Evolutionary conservation across 305 asterid genomes (phyloP).

Genomic region (Withania somnifera): DNA sequence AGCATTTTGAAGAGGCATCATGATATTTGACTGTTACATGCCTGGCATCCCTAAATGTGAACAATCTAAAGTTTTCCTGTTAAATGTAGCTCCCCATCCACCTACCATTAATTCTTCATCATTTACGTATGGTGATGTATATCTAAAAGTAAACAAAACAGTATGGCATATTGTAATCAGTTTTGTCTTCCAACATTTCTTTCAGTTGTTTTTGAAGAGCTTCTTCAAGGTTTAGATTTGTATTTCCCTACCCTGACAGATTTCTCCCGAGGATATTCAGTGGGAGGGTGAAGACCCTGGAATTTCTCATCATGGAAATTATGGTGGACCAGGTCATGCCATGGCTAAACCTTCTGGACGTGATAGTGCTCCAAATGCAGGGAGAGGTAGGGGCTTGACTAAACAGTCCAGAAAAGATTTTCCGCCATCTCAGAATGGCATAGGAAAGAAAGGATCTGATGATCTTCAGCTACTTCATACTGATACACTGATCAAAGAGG

Average conservation of each 20-base stretch:
- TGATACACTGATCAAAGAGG: slow-evolving; percentile 52
- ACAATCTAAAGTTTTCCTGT: not conserved
- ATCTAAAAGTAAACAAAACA: not conserved
- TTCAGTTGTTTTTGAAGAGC: not conserved
- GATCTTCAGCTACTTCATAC: slow-evolving; percentile 58
- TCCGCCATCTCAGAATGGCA: slow-evolving; percentile 48
- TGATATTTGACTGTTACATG: not conserved
- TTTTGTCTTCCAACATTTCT: not conserved
- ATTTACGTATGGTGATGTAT: not conserved
- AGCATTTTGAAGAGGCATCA: not conserved
- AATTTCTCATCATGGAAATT: slow-evolving; percentile 32
- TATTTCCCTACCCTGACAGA: slow-evolving; percentile 16
- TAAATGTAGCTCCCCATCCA: not conserved
- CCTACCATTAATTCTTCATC: not conserved
- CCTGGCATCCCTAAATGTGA: not conserved
- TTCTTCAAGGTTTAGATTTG: slow-evolving; percentile 2
- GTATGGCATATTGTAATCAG: not conserved
- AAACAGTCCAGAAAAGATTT: slow-evolving; percentile 48
- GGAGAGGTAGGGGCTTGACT: slow-evolving; percentile 55
- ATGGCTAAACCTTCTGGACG: slow-evolving; percentile 29
- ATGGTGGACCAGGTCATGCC: slow-evolving; percentile 36
- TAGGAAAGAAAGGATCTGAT: slow-evolving; percentile 40
- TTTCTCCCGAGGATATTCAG: slow-evolving; percentile 46
- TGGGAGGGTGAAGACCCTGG: slow-evolving; percentile 63
- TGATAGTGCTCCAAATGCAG: slow-evolving; percentile 34